Base-by-base conservation (phyloP, 2,329 filamentous ascomycete genomes). In the Ophiobolus disseminans region DNA sequence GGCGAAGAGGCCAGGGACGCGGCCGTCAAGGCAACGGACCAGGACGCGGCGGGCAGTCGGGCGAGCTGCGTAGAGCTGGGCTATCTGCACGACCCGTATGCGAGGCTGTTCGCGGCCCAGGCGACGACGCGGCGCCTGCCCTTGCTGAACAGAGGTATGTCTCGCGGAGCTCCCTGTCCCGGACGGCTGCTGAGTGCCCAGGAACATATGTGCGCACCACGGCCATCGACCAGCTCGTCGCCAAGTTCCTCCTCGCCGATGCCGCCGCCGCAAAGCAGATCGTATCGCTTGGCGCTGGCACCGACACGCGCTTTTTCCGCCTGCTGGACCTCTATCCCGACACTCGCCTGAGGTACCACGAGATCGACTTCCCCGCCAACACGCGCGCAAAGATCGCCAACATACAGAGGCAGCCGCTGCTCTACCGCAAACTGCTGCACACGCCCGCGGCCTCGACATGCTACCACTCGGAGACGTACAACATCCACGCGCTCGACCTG, bases 131-230 rank as follows among this genome's bases (percentile, higher is more conserved):
- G 89, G 57, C 82, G 93, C 48, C 81, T 95, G 55, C 94, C 94
- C 41, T 90, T 99, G 54, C 96, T 99, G 66, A 97, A 99, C 69
- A 81, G 93, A 84, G 93, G 93, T 91, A 73, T 58, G 77, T 59
- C 13, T 32, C 10, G 19, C 31, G 20, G 5, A 19, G n/a, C 16
- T n/a, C 5, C 2, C 2, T 4, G 2, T 17, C 22, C 4, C 7
- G 7, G 28, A 10, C 14, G n/a, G 6, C 4, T 9, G 10, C 22
- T 30, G 13, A 44, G n/a, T 4, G 8, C 3, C 10, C 58, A 93
- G 91, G 91, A 42, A 97, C 93, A n/a, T 97, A 97, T 66, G 88
- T 92, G 17, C 86, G 94, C 53, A 97, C 92, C 7, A 84, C 82
- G 4, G 90, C 89, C 19, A 86, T 99, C 55, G 91, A 99, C 73